Evolutionary conservation across 2,329 filamentous ascomycete genomes (phyloP).

Genomic region (Aspergillus clavatus): DNA sequence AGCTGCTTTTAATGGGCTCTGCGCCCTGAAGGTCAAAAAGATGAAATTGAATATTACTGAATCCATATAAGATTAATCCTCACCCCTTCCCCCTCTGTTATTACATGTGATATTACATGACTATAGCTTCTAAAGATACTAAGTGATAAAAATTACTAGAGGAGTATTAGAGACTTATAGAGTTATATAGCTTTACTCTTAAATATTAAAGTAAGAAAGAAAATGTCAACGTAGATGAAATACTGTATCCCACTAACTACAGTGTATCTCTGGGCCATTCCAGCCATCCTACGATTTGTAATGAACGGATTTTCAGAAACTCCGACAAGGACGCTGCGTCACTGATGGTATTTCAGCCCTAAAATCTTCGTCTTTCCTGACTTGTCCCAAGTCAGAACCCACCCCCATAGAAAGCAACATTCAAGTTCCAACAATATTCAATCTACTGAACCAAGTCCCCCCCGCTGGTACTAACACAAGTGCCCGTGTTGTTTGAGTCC

Average conservation of each 20-base stretch:
- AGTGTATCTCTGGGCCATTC: not conserved
- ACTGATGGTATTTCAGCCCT: not conserved
- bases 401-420: too few species aligned
- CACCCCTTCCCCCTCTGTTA: not conserved
- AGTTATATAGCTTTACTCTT: not conserved
- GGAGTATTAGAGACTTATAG: not conserved
- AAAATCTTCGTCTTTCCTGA: too few species aligned
- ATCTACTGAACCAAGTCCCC: constrained; percentile 17
- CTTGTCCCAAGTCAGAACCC: too few species aligned
- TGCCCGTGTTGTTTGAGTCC: constrained; percentile 38
- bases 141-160: not conserved
- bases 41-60: not conserved
- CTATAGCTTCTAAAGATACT: not conserved
- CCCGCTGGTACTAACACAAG: constrained; percentile 32
- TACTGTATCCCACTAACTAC: too few species aligned
- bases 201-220: too few species aligned
- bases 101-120: not conserved
- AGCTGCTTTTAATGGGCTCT: not conserved
- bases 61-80: not conserved
- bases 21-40: not conserved
- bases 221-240: too few species aligned
- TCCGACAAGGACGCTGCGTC: not conserved
- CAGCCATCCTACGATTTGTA: not conserved
- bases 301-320: not conserved
- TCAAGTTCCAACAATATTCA: not conserved